Evolutionary conservation across 805 yeast genomes (phyloP), one percentile per base, ranked within the genome.

Genomic region (Candida tallmaniae): DNA sequence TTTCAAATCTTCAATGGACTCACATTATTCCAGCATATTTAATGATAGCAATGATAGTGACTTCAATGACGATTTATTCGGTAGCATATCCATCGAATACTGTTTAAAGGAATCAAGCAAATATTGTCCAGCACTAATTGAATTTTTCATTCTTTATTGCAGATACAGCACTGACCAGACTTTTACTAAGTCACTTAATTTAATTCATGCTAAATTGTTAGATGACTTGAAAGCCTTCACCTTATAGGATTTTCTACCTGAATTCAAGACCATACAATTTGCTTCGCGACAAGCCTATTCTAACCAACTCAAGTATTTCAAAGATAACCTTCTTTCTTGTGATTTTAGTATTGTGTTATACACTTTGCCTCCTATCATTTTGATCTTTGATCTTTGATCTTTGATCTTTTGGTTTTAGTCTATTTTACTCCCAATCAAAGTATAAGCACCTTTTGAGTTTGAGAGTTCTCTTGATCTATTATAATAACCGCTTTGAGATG

Each of bases 11-110:
- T 29, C 46, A 9, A 45, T 56, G 38, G 61, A 56, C 25, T 36
- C 29, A 18, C 62, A 59, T 36, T 59, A 48, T 32, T 51, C 58
- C 5, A 54, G 54, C 35, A 54, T 55, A 17, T 53, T 59, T 31
- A 25, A 28, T 22, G 41, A 35, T 2, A 22, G 23, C 14, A 44
- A 41, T 10, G 46, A 45, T 22, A 47, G 39, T 9, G 45, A 44
- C 32, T 40, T 25, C 19, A 36, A 37, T 19, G 48, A 43, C 17
- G 54, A 41, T 22, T 31, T 50, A 15, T 36, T 43, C 21, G 41
- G 40, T 9, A 24, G 32, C 1, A 34, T 35, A 10, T 25, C 42
- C 4, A 27, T 38, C 4, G 42, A 43, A 5, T 32, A 38, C 23
- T 33, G 42, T 21, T 23, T 36, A 25, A 32, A 24, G 15, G 44